These are phyloP conservation scores for Cryphonectria radicalis DNA, from an alignment of 2,329 filamentous ascomycete species.

Conservation along the genomic window DNA sequence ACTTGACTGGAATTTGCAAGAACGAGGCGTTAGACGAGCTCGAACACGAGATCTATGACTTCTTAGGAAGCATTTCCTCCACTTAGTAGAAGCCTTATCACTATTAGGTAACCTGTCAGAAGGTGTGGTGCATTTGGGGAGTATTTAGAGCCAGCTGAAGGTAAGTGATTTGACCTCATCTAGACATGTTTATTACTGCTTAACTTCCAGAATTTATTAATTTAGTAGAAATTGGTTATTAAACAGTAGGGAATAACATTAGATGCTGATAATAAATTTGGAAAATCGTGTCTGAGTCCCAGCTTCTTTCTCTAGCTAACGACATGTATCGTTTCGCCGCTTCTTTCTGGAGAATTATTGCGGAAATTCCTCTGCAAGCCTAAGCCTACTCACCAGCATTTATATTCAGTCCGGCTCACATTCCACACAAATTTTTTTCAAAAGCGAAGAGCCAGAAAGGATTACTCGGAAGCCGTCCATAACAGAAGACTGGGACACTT, in stretches of 20 bases:
- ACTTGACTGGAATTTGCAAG: not conserved
- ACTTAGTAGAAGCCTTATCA: too few species aligned
- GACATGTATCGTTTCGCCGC: not conserved
- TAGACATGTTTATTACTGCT: too few species aligned
- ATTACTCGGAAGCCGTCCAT: conserved; percentile 24
- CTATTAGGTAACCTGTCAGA: too few species aligned
- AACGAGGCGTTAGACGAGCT: too few species aligned
- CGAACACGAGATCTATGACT: too few species aligned
- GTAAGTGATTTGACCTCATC: too few species aligned
- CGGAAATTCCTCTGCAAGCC: conserved; percentile 38
- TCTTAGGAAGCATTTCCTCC: too few species aligned
- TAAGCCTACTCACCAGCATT: conserved; percentile 43
- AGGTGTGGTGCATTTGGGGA: too few species aligned
- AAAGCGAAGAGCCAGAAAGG: conserved; percentile 29
- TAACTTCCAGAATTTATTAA: not conserved
- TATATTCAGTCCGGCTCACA: conserved; percentile 38
- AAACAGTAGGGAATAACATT: too few species aligned
- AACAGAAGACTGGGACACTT: too few species aligned
- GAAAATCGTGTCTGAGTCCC: not conserved
- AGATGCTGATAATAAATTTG: not conserved
- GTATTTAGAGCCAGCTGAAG: too few species aligned
- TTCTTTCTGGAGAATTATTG: not conserved
- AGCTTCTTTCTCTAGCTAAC: not conserved
- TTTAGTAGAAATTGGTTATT: not conserved
- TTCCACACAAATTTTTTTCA: conserved; percentile 30